Evolutionary conservation across 2,329 filamentous ascomycete species (phyloP).

Genomic region (Tricladium varicosporioides): DNA sequence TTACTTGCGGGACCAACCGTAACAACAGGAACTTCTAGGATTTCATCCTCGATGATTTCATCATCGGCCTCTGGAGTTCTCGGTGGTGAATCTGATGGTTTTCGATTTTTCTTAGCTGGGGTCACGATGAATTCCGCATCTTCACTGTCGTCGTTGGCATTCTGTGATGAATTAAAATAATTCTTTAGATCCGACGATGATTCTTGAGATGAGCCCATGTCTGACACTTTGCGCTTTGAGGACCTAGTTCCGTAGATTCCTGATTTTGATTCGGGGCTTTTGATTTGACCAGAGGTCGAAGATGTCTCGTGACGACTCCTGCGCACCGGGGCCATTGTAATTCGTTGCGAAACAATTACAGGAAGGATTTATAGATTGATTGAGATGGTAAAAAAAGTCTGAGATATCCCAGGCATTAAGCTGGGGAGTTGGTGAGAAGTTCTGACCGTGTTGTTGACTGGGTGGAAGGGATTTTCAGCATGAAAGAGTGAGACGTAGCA

Average conservation of each 20-base stretch:
- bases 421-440: not conserved
- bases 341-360: not conserved
- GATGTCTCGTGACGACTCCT: constrained; percentile 24
- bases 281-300: constrained; percentile 11
- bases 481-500: constrained; percentile 8
- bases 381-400: not conserved
- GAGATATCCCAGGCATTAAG: not conserved
- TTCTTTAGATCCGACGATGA: constrained; percentile 13
- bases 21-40: constrained; percentile 8
- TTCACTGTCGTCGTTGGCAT: constrained; percentile 13
- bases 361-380: not conserved
- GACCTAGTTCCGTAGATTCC: constrained; percentile 20
- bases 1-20: constrained; percentile 13
- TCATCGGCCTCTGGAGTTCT: constrained; percentile 13
- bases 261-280: constrained; percentile 13
- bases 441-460: not conserved
- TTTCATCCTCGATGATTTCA: not conserved
- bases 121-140: constrained; percentile 17
- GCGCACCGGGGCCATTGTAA: constrained; percentile 21
- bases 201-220: constrained; percentile 16
- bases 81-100: constrained; percentile 6
- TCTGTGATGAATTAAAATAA: constrained; percentile 18
- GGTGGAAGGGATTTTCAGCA: constrained; percentile 4
- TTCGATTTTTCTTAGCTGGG: constrained; percentile 19
- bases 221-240: constrained; percentile 26